A percentile compares a stretch with the other conserved stretches of the same genome.
phyloP scores from a whole-genome alignment of 495 filamentous ascomycete species.

The Paragyromitra xinjiangensis region DNA sequence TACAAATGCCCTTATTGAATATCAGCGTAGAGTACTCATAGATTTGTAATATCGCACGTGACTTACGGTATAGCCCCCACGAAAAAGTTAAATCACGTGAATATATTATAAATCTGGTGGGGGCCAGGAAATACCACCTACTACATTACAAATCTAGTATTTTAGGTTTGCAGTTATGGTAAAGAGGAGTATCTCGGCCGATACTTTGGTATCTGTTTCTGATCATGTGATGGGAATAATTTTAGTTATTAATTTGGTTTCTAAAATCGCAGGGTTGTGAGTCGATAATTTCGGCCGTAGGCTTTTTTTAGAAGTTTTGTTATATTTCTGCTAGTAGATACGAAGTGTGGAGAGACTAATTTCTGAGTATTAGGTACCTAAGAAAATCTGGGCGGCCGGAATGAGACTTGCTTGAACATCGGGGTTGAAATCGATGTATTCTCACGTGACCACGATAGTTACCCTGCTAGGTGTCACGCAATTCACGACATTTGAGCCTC shows the following conservation, averaged over 20 bases:
- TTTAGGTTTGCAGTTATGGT: neutral
- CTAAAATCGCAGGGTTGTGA: neutral
- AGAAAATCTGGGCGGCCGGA: no score
- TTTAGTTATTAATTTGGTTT: neutral
- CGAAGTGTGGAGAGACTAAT: no score
- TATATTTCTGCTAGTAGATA: no score
- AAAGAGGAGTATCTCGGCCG: neutral
- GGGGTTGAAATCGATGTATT: neutral
- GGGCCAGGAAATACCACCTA: no score
- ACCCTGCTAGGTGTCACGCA: conserved; percentile 31
- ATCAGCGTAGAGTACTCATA: neutral
- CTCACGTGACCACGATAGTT: conserved; percentile 6
- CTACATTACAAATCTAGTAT: neutral
- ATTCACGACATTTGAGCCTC: conserved; percentile 34
- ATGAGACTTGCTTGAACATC: no score
- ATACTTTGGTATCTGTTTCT: neutral
- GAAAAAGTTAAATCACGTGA: neutral
- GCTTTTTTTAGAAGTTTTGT: no score
- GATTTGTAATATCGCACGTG: neutral
- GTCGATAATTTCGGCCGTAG: no score
- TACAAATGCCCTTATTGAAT: neutral
- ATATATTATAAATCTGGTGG: neutral
- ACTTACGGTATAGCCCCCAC: neutral
- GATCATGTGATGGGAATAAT: neutral
- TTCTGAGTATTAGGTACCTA: no score